phyloP scores from a whole-genome alignment of 2,329 filamentous ascomycete species.

The Nemania bipapillata region DNA sequence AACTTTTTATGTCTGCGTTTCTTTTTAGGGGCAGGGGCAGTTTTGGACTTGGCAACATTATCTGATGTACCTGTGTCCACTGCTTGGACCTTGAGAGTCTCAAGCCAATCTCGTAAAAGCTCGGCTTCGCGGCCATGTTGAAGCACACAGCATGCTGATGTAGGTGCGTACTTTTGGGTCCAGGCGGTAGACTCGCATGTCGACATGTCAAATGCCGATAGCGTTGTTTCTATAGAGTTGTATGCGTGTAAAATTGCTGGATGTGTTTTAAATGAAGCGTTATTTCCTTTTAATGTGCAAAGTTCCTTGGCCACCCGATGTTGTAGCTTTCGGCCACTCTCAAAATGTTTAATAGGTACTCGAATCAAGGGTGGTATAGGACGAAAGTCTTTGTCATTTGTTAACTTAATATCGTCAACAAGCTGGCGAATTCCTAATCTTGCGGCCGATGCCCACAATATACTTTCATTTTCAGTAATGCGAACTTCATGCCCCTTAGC shows the following conservation, averaged over 20 bases:
- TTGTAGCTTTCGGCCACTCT: slow-evolving; percentile 67
- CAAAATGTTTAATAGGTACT: slow-evolving; percentile 66
- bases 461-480: slow-evolving; percentile 57
- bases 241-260: slow-evolving; percentile 70
- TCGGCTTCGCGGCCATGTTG: slow-evolving; percentile 76
- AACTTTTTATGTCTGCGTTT: slow-evolving; percentile 78
- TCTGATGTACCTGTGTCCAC: slow-evolving; percentile 71
- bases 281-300: slow-evolving; percentile 46
- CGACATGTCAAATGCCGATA: slow-evolving; percentile 84
- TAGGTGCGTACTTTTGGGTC: slow-evolving; percentile 86
- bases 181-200: slow-evolving; percentile 79
- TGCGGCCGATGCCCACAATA: slow-evolving; percentile 53
- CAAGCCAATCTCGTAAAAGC: slow-evolving; percentile 83
- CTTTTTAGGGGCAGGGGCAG: slow-evolving; percentile 59
- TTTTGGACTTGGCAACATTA: slow-evolving; percentile 50
- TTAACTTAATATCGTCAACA: slow-evolving; percentile 50
- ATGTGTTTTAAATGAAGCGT: slow-evolving; percentile 56
- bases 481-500: slow-evolving; percentile 62
- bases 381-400: slow-evolving; percentile 56
- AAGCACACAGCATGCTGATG: slow-evolving; percentile 74
- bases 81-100: slow-evolving; percentile 77
- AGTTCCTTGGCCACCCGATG: slow-evolving; percentile 61
- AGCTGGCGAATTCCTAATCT: slow-evolving; percentile 56
- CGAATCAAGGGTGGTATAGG: slow-evolving; percentile 63
- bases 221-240: slow-evolving; percentile 65